Conservation (phyloP, 176 grass and related monocot species). For the Neostapfia colusana region DNA sequence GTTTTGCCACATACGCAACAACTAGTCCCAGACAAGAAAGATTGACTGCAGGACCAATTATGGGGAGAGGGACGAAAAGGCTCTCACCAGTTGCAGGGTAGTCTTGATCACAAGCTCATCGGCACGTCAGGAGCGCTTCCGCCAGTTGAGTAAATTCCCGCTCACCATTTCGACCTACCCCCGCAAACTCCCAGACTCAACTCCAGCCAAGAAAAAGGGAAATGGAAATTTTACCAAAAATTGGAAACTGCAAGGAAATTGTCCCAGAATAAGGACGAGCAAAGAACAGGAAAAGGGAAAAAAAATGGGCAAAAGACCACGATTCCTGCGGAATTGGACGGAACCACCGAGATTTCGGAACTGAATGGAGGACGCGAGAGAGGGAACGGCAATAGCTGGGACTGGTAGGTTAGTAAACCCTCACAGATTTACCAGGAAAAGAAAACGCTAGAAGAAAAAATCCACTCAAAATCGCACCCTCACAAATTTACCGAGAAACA, state of each 20-base stretch:
- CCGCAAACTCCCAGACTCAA: constrained; percentile 16
- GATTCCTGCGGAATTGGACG: neutral
- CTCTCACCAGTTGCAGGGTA: constrained; percentile 77
- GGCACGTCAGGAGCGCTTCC: constrained; percentile 79
- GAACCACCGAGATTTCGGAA: neutral
- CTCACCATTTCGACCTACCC: constrained; percentile 49
- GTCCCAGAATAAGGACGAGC: neutral
- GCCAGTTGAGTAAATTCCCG: constrained; percentile 60
- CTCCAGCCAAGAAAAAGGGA: neutral
- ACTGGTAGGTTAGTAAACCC: neutral
- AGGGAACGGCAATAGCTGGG: neutral
- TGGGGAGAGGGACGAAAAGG: neutral
- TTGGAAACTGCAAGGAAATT: neutral
- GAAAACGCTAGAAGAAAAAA: too few relatives aligned
- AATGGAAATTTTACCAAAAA: too few relatives aligned
- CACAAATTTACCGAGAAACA: too few relatives aligned
- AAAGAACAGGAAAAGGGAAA: too few relatives aligned
- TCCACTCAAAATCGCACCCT: too few relatives aligned
- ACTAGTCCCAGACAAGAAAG: constrained; percentile 12
- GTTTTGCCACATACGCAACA: constrained; percentile 10
- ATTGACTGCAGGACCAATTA: neutral
- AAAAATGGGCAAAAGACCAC: neutral
- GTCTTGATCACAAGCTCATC: constrained; percentile 73
- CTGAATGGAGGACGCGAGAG: neutral
- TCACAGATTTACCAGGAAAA: neutral